Base-by-base conservation (phyloP, 768 basidiomycete species). In the Chlorophyllum brunneum region DNA sequence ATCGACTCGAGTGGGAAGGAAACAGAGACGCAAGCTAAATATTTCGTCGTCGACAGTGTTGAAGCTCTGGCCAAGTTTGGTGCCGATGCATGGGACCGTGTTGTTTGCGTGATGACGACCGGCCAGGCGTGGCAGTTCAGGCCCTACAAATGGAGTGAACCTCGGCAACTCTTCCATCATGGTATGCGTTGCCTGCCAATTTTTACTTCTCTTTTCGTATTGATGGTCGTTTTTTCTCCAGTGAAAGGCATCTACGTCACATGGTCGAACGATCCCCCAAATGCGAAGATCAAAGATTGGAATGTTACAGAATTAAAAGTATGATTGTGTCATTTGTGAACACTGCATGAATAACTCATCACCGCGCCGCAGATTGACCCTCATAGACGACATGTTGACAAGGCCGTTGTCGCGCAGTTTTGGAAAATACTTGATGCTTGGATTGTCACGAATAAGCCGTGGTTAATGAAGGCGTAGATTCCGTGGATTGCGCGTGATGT, bases 121-220 rank as follows among this genome's bases (percentile, higher is more conserved):
- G 97, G 97, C 1, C 95, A 98, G 60, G 87, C 89, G 27, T 98
- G 97, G 97, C 97, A 99, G 65, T 99, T 99, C 70, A 77, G 86
- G 52, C 88, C 91, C 15, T 98, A 98, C 72, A 95, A 95, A 65
- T 99, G 95, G 95, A 85, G 79, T 44, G 94, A 98, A 62, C 97
- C 97, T 1, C 83, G 84, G 54, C 80, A 88, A 45, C 69, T 99
- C 23, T 98, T 99, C 70, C 90, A 97, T 63, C 88, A 98, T 62
- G 94, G 95, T 95, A 58, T 22, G 36, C 36, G 7, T 30, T 7
- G 40, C 6, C 15, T 20, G 11, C 20, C 27, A 11, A 36, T 7
- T 40, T 4, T 43, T 38, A 15, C 5, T 34, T 41, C 9, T 42
- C 41, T 13, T 30, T 31, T 34, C 20, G 45, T 24, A 51, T 30